These are phyloP conservation scores for Moesziomyces sp. DNA, from an alignment of 1,284 basidiomycete genomes.

Conservation along the genomic window DNA sequence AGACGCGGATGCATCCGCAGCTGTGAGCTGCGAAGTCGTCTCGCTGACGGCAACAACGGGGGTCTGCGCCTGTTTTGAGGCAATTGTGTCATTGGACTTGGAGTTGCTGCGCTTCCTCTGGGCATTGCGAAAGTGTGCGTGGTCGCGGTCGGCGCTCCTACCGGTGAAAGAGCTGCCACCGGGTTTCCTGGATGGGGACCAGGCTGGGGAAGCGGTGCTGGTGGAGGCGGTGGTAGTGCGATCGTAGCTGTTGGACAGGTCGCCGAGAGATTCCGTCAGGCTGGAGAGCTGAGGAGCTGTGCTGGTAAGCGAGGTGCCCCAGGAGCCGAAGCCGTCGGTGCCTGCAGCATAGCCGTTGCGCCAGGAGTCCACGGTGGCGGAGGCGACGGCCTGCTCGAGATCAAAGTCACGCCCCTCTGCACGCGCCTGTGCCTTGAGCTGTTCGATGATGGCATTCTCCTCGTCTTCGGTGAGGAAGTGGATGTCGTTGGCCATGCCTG, in stretches of 20 bases:
- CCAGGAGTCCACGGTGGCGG: slow-evolving; percentile 21
- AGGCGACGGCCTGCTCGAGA: slow-evolving; percentile 14
- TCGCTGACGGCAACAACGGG: slow-evolving; percentile 1
- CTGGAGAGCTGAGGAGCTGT: slow-evolving; percentile 18
- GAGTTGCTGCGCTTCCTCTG: slow-evolving; percentile 30
- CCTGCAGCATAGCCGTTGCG: slow-evolving; percentile 39
- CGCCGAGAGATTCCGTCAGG: slow-evolving; percentile 43
- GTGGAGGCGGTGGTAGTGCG: slow-evolving; percentile 1
- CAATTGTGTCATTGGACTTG: slow-evolving; percentile 4
- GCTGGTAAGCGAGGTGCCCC: slow-evolving; percentile 23
- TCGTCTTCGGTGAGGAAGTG: slow-evolving; percentile 63
- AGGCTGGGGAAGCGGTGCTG: slow-evolving; percentile 9
- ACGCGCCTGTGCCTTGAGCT: slow-evolving; percentile 50
- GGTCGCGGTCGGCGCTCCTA: slow-evolving; percentile 49
- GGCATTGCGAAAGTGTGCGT: slow-evolving; percentile 50
- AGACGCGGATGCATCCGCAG: background rate
- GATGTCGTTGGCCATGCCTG: slow-evolving; percentile 13
- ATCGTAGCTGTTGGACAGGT: slow-evolving; percentile 17
- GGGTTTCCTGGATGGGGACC: slow-evolving; percentile 10
- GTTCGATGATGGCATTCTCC: slow-evolving; percentile 62
- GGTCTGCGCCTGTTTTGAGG: background rate
- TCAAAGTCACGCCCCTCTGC: slow-evolving; percentile 44
- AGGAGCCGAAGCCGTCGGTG: slow-evolving; percentile 57
- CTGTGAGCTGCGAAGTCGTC: background rate
- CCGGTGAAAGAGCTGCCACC: slow-evolving; percentile 47